A percentile compares a stretch with the other conserved stretches of the same genome.
Conservation (phyloP, 1,139 yeast genomes). For the Yamadazyma pseudoaaseri region DNA sequence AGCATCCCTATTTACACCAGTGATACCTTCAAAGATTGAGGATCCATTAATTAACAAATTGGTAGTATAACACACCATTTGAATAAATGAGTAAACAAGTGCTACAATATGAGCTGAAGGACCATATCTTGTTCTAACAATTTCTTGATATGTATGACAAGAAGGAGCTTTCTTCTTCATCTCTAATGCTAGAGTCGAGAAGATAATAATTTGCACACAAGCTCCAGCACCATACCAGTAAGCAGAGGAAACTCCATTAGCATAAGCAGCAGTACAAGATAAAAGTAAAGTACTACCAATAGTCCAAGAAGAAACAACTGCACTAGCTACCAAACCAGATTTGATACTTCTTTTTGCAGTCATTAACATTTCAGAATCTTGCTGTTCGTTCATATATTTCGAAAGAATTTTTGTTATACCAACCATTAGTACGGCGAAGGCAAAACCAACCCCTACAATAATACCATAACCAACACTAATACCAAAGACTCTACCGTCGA, state of each 20-base stretch:
- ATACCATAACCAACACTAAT: conserved; percentile 37
- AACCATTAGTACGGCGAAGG: conserved; percentile 38
- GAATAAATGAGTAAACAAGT: conserved; percentile 16
- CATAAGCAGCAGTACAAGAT: conserved; percentile 29
- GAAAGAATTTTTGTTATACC: conserved; percentile 27
- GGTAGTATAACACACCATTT: conserved; percentile 18
- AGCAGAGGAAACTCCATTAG: conserved; percentile 49
- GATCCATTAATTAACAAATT: conserved; percentile 19
- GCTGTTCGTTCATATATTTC: conserved; percentile 31
- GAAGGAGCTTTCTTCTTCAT: conserved; percentile 72
- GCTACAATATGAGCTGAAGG: conserved; percentile 22
- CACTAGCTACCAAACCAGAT: conserved; percentile 35
- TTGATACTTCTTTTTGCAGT: conserved; percentile 37
- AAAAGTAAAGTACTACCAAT: conserved; percentile 38
- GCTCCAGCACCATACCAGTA: conserved; percentile 81
- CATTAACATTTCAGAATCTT: conserved; percentile 38
- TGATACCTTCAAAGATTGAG: conserved; percentile 15
- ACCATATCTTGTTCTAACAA: conserved; percentile 69
- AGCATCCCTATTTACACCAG: conserved; percentile 20
- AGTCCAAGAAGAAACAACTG: conserved; percentile 40
- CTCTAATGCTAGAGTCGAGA: conserved; percentile 75
- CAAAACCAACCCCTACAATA: conserved; percentile 39
- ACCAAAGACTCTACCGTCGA: conserved; percentile 14
- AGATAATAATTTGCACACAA: conserved; percentile 66
- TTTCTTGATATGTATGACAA: conserved; percentile 76